Base-by-base conservation (phyloP, 495 filamentous ascomycete genomes). In the Lepraria neglecta region DNA sequence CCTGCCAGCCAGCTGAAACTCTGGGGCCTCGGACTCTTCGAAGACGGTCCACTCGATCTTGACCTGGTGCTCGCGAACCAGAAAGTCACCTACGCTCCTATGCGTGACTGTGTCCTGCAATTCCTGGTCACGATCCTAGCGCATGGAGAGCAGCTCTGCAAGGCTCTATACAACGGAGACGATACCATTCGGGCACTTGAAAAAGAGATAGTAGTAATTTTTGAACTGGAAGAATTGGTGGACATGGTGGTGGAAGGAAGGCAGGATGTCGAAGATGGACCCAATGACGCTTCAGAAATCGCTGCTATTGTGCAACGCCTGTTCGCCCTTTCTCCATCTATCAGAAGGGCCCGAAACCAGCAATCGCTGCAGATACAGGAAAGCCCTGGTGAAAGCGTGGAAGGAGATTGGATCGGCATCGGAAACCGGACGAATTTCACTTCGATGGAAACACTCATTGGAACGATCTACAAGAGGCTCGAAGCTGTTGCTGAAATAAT, bases 241-340 rank as follows among this genome's bases (percentile, higher is more conserved):
- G 24, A 51, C 0, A 51, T 27, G 21, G 47, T 51, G 24, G 47
- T 51, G 24, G 27, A 31, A 31, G 47, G 47, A 51, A 51, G 47
- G 47, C 47, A 51, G 24, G 47, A 51, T 51, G 47, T 28, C 15
- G 47, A 24, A 51, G 24, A 51, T 51, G 47, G 47, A 51, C 27
- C 47, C 1, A 30, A 5, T 30, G 47, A 51, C 24, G 28, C 6
- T 28, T 51, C 47, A 51, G 47, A 51, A 6, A 17, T 51, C 47
- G 47, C 47, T 6, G 24, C 21, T 51, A 3, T 30, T 12, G 47
- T 51, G 47, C 47, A 51, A 28, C 47, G 47, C 4, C 10, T 51
- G 9, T 51, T 51, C 28, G 27, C 27, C 28, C 47, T 51, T 19
- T 51, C 47, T 0, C 47, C 47, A 51, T 51, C 47, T 2, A 51